Percentiles rank a stretch among this genome's conserved stretches.
phyloP scores from a whole-genome alignment of 768 basidiomycete genomes.

The Hortiboletus flavorubellus region DNA sequence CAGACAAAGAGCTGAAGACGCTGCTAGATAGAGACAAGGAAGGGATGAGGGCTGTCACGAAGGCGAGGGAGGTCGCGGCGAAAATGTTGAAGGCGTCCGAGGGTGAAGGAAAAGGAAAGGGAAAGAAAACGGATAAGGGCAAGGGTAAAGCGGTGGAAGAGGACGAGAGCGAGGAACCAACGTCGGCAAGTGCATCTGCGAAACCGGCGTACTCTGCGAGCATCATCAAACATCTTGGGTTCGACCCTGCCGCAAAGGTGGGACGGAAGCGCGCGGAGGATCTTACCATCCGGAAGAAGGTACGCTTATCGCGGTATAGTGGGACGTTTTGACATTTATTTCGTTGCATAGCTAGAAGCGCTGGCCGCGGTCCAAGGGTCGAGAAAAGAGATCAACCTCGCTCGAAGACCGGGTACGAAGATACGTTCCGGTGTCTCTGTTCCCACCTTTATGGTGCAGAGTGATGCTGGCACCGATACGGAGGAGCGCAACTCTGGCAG shows the following conservation, averaged over 20 bases:
- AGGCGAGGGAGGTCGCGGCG: conserved; percentile 48
- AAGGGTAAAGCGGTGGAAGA: conserved; percentile 9
- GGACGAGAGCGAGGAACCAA: conserved; percentile 14
- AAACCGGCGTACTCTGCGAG: conserved; percentile 61
- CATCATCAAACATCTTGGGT: conserved; percentile 70
- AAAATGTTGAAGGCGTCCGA: conserved; percentile 24
- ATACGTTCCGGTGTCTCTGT: conserved; percentile 58
- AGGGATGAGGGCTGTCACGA: conserved; percentile 62
- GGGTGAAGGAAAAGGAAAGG: conserved; percentile 14
- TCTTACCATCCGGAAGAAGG: conserved; percentile 54
- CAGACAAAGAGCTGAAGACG: conserved; percentile 57
- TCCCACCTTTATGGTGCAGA: conserved; percentile 31
- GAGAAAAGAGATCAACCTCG: conserved; percentile 55
- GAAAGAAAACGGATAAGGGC: conserved; percentile 16
- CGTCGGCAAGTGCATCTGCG: conserved; percentile 14
- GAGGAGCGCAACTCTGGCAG: conserved; percentile 15
- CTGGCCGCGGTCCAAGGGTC: conserved; percentile 51
- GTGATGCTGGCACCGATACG: background rate
- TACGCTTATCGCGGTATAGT: conserved; percentile 22
- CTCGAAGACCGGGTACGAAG: conserved; percentile 59
- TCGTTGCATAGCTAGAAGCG: conserved; percentile 45
- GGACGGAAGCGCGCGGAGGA: conserved; percentile 43
- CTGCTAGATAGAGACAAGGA: conserved; percentile 64
- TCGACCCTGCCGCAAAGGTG: conserved; percentile 66
- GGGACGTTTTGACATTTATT: background rate